Base-by-base conservation (phyloP, 768 basidiomycete genomes). In the Kwoniella dejecticola region DNA sequence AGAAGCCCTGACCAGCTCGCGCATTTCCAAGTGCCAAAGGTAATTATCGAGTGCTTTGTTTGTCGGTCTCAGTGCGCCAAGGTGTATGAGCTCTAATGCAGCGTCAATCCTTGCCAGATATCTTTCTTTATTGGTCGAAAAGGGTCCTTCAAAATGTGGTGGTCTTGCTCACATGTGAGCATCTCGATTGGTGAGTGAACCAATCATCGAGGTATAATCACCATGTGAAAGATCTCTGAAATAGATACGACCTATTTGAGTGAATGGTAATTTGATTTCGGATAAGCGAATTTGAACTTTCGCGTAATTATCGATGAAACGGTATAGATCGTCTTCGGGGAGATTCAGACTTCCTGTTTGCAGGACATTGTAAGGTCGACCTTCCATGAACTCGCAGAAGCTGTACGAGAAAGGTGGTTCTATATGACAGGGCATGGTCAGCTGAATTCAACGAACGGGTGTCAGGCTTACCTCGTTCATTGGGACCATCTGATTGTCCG, bases 131-230 rank as follows among this genome's bases (percentile, higher is more conserved):
- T 19, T 44, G 10, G 48, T 52, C n/a, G 31, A 26, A 30, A 58
- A 64, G 10, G 62, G 62, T 23, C 62, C 62, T 19, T 46, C 17
- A 23, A 52, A 59, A 33, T 58, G 46, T 11, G 62, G 62, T 4
- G 56, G 30, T 2, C 36, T 21, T 6, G 61, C 23, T 3, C 4
- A 10, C 6, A 24, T 17, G 1, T 44, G 21, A 5, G 30, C 8
- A 23, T 36, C 15, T 36, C 33, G 7, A 36, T 36, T 36, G 33
- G 15, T 36, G 15, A 36, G 33, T 36, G 33, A 15, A 7, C 33
- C 33, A 36, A 36, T 15, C 33, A 7, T 36, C 7, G 33, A 7
- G 33, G 7, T 36, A 36, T 36, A 7, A 7, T 36, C 33, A 36
- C 15, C 33, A 36, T 36, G 7, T 36, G 7, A 7, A 36, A n/a